Conservation (phyloP, 129 eudicot genomes). For the Flaveria ramosissima region DNA sequence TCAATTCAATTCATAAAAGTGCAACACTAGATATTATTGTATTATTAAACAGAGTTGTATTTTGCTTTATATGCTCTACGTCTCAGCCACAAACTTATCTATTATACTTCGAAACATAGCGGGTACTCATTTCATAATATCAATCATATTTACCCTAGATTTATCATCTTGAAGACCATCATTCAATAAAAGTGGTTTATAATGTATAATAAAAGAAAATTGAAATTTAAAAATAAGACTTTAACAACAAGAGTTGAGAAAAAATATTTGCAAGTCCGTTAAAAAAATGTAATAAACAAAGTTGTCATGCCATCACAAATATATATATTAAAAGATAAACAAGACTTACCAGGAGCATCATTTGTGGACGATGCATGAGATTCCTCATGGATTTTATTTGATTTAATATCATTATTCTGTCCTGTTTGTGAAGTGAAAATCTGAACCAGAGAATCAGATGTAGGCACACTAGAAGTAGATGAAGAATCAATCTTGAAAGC, state of each 20-base stretch:
- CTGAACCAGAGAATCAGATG: slow-evolving; percentile 57
- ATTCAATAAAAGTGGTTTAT: neutral
- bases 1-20: neutral
- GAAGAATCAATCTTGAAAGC: slow-evolving; percentile 62
- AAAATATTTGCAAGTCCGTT: neutral
- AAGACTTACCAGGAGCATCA: slow-evolving; percentile 30
- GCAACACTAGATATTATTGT: neutral
- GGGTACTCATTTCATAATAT: neutral
- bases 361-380: slow-evolving; percentile 35
- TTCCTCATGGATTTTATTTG: slow-evolving; percentile 34
- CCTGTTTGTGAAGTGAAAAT: slow-evolving; percentile 49
- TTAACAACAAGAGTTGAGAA: neutral
- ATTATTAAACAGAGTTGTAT: neutral
- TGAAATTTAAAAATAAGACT: neutral
- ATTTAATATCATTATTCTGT: slow-evolving; percentile 27
- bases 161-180: slow-evolving; percentile 6
- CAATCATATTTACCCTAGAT: slow-evolving; percentile 9
- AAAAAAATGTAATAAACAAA: slow-evolving; percentile 4
- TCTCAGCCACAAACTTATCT: slow-evolving; percentile 3
- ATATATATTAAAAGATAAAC: slow-evolving; percentile 15
- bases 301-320: neutral
- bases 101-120: neutral
- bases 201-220: slow-evolving; percentile 3
- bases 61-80: neutral
- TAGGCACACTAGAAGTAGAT: slow-evolving; percentile 35